Percentiles rank a stretch among this genome's conserved stretches.
Evolutionary conservation across 345 rosid genomes (phyloP).

Genomic region (Cardiospermum halicacabum): DNA sequence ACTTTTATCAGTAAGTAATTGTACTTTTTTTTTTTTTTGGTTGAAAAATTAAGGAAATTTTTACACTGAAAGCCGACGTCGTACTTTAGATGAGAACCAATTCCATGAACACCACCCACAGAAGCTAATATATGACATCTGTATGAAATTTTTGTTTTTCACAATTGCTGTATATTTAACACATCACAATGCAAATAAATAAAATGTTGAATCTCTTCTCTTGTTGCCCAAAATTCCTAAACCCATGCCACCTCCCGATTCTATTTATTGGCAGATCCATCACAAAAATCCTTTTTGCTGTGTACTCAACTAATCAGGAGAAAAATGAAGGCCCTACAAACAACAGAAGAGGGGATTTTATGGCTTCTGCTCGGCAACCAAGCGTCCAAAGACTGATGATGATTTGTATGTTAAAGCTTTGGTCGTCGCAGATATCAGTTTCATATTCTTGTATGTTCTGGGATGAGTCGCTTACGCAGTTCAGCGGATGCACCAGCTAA

Average conservation of each 20-base stretch:
- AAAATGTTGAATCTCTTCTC: conserved; percentile 13
- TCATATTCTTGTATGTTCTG: conserved; percentile 52
- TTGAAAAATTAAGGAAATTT: too few species aligned
- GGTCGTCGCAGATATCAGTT: conserved; percentile 2
- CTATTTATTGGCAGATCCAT: neutral
- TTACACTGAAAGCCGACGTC: conserved; percentile 11
- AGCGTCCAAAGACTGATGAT: conserved; percentile 20
- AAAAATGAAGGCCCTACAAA: neutral
- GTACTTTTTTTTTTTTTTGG: neutral
- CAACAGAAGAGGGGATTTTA: neutral
- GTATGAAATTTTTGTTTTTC: conserved; percentile 9
- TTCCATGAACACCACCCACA: neutral
- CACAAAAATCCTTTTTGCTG: neutral
- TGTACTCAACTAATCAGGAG: neutral
- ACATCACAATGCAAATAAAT: neutral
- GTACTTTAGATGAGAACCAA: conserved; percentile 10
- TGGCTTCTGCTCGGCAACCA: conserved; percentile 14
- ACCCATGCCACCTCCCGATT: neutral
- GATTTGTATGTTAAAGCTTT: conserved; percentile 11
- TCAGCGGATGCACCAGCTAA: conserved; percentile 77
- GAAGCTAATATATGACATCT: neutral
- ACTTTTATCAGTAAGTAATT: neutral
- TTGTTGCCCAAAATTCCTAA: conserved; percentile 5
- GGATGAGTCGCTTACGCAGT: conserved; percentile 72
- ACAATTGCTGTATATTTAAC: neutral